Percentiles rank a stretch among this genome's conserved stretches.
These are phyloP conservation scores for Fusarium scirpi DNA, from an alignment of 2,329 filamentous ascomycete genomes.

Conservation along the genomic window DNA sequence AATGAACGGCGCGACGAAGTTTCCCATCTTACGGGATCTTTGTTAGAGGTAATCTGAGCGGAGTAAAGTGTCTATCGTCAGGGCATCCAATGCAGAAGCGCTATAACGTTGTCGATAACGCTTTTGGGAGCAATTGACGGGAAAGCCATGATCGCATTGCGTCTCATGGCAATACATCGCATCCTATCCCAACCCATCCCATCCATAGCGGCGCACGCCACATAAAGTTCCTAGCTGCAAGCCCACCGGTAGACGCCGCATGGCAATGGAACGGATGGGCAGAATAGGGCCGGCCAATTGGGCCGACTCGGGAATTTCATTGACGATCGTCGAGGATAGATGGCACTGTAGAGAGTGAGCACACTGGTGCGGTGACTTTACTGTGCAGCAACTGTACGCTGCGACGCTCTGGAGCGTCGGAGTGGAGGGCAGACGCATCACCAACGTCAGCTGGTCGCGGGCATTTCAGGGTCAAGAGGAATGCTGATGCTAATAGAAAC, in stretches of 20 bases:
- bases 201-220: not conserved
- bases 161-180: constrained; percentile 4
- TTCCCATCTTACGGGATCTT: not conserved
- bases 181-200: not conserved
- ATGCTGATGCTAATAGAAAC: constrained; percentile 33
- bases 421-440: constrained; percentile 35
- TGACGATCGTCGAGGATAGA: constrained; percentile 19
- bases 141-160: constrained; percentile 19
- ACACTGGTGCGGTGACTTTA: constrained; percentile 14
- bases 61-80: not conserved
- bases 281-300: constrained; percentile 47
- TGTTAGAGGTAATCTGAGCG: not conserved
- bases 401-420: constrained; percentile 17
- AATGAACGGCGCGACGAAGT: constrained; percentile 12
- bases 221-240: constrained; percentile 15
- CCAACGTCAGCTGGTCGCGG: constrained; percentile 35
- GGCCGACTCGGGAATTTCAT: constrained; percentile 40
- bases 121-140: constrained; percentile 12
- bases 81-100: constrained; percentile 5
- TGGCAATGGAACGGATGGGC: constrained; percentile 20
- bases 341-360: constrained; percentile 38
- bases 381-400: constrained; percentile 11
- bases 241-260: constrained; percentile 29
- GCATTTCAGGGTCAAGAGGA: constrained; percentile 21
- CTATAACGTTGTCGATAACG: constrained; percentile 31